Conservation (phyloP, 768 basidiomycete species). For the Podaxis mareebaensis region DNA sequence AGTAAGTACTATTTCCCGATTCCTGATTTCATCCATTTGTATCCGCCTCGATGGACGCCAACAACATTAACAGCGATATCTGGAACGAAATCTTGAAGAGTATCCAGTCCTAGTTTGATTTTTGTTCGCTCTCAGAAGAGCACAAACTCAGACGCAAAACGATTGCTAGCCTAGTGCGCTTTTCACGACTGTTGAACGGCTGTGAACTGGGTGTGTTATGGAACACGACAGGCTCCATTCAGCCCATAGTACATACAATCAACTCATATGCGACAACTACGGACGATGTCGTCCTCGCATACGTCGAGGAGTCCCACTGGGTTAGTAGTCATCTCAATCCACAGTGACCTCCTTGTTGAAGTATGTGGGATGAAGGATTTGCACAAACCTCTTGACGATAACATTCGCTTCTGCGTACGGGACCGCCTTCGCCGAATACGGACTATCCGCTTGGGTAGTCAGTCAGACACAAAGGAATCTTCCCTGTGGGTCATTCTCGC, state of each 20-base stretch:
- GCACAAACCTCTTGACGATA: not conserved
- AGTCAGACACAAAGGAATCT: not conserved
- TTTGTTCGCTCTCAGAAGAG: too few species aligned
- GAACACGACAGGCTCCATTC: not conserved
- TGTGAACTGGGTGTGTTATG: not conserved
- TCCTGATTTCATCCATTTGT: too few species aligned
- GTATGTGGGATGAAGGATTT: not conserved
- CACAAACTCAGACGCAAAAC: not conserved
- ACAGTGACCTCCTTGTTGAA: not conserved
- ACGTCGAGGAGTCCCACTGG: not conserved
- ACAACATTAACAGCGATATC: not conserved
- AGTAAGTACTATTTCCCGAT: too few species aligned
- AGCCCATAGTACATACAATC: not conserved
- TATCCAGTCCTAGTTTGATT: too few species aligned
- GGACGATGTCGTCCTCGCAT: not conserved
- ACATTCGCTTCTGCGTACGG: not conserved
- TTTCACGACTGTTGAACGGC: not conserved
- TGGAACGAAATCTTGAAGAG: not conserved
- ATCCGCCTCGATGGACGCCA: not conserved
- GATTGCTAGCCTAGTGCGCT: not conserved
- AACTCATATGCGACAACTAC: not conserved
- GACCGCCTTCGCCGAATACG: not conserved
- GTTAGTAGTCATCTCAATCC: not conserved
- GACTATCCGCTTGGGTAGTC: not conserved
- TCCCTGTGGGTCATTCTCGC: not conserved